phyloP scores from a whole-genome alignment of 768 basidiomycete genomes.

The Termitomyces sp. region DNA sequence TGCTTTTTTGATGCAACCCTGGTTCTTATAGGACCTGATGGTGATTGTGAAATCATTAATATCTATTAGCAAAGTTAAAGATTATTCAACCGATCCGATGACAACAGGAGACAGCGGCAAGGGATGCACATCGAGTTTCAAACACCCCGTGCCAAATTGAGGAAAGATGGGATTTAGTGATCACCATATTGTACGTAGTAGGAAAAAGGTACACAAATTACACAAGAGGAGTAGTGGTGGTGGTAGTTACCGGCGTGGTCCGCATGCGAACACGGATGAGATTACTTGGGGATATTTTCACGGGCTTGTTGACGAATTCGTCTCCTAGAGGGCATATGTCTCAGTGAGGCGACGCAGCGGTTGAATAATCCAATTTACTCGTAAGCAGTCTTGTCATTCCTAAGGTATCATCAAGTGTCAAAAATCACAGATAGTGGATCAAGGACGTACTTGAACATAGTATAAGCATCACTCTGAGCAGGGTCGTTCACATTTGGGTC shows the following conservation, averaged over 20 bases:
- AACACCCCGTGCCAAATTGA: neutral
- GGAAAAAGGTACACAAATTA: constrained; percentile 6
- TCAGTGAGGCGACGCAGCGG: neutral
- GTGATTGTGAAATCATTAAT: too few relatives aligned
- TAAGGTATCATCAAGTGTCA: constrained; percentile 27
- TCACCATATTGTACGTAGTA: constrained; percentile 4
- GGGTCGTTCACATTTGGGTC: constrained; percentile 98
- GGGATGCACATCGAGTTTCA: neutral
- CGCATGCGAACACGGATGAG: neutral
- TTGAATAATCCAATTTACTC: constrained; percentile 51
- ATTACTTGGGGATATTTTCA: constrained; percentile 85
- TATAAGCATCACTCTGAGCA: constrained; percentile 97
- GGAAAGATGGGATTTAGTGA: neutral
- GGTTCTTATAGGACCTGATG: too few relatives aligned
- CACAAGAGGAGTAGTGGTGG: neutral
- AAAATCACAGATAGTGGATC: neutral
- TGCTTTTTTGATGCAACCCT: too few relatives aligned
- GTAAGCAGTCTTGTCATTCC: constrained; percentile 92
- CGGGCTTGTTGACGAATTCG: constrained; percentile 83
- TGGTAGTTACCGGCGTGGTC: too few relatives aligned
- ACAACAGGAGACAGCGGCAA: neutral
- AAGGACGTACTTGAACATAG: constrained; percentile 88
- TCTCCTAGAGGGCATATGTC: constrained; percentile 43
- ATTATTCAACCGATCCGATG: neutral
- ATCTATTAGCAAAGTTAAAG: neutral